A percentile compares a stretch with the other conserved stretches of the same genome.
These are phyloP conservation scores for Aureobasidium sp. DNA, from an alignment of 2,329 filamentous ascomycete genomes.

Conservation along the genomic window DNA sequence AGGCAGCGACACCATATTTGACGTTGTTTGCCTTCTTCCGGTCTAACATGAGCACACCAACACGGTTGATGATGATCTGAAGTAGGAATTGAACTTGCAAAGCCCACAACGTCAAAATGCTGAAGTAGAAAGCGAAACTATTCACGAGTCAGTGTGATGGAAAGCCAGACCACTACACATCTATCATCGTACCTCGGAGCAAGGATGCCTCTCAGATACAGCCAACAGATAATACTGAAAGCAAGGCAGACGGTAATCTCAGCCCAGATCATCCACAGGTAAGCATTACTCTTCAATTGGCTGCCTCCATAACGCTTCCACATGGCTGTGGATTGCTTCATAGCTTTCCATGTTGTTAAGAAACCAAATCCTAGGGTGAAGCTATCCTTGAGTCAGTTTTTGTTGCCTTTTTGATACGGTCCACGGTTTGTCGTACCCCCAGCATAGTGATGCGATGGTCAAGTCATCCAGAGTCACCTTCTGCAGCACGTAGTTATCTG, in stretches of 20 bases:
- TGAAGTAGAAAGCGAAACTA: conserved; percentile 13
- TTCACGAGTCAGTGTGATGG: not conserved
- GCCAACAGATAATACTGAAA: conserved; percentile 37
- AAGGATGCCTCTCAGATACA: conserved; percentile 26
- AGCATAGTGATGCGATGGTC: conserved; percentile 14
- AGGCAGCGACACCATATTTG: conserved; percentile 30
- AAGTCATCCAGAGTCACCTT: conserved; percentile 15
- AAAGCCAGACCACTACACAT: no score
- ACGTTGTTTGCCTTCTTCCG: conserved; percentile 24
- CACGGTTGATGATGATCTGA: conserved; percentile 35
- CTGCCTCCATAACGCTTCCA: conserved; percentile 27
- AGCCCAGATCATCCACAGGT: conserved; percentile 43
- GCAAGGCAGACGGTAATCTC: conserved; percentile 38
- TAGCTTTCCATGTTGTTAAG: conserved; percentile 34
- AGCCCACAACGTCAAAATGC: conserved; percentile 23
- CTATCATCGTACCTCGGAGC: not conserved
- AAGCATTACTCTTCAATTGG: conserved; percentile 28
- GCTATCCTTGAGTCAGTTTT: not conserved
- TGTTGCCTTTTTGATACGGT: not conserved
- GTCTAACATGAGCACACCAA: conserved; percentile 24
- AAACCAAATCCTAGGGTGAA: conserved; percentile 33
- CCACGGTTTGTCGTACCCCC: not conserved
- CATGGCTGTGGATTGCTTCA: conserved; percentile 27
- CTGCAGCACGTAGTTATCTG: conserved; percentile 14
- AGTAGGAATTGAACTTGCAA: conserved; percentile 20